phyloP scores from a whole-genome alignment of 2,329 filamentous ascomycete genomes.

The Xylaria sp. region DNA sequence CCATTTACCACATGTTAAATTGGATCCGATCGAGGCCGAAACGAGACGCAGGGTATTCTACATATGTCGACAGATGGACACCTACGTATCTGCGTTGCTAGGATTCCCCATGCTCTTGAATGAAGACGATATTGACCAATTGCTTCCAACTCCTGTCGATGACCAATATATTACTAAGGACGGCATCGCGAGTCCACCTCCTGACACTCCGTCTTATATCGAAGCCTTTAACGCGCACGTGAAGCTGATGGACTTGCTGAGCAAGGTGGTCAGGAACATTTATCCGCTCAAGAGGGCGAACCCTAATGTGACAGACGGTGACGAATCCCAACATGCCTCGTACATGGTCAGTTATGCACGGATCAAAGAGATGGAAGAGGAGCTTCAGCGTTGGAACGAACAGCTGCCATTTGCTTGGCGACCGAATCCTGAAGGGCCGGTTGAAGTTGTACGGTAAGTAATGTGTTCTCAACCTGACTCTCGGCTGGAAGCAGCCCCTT shows the following conservation, averaged over 20 bases:
- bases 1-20: constrained; percentile 58
- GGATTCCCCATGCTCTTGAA: constrained; percentile 61
- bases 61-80: constrained; percentile 64
- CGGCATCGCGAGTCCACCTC: constrained; percentile 50
- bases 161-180: constrained; percentile 61
- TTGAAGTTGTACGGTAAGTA: constrained; percentile 70
- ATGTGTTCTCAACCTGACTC: background rate
- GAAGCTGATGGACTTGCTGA: constrained; percentile 57
- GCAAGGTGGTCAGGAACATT: constrained; percentile 59
- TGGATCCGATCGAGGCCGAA: constrained; percentile 59
- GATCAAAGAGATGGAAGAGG: constrained; percentile 59
- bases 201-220: constrained; percentile 53
- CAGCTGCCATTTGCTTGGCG: constrained; percentile 69
- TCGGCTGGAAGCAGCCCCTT: background rate
- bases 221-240: constrained; percentile 63
- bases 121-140: constrained; percentile 62
- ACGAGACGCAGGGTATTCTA: constrained; percentile 61
- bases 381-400: constrained; percentile 59
- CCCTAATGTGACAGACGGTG: constrained; percentile 40
- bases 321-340: constrained; percentile 39
- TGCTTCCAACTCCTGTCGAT: constrained; percentile 58
- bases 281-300: constrained; percentile 58
- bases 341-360: constrained; percentile 59
- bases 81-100: constrained; percentile 61
- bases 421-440: constrained; percentile 69